phyloP scores from a whole-genome alignment of 176 grass and related monocot species.

The Triticum urartu region DNA sequence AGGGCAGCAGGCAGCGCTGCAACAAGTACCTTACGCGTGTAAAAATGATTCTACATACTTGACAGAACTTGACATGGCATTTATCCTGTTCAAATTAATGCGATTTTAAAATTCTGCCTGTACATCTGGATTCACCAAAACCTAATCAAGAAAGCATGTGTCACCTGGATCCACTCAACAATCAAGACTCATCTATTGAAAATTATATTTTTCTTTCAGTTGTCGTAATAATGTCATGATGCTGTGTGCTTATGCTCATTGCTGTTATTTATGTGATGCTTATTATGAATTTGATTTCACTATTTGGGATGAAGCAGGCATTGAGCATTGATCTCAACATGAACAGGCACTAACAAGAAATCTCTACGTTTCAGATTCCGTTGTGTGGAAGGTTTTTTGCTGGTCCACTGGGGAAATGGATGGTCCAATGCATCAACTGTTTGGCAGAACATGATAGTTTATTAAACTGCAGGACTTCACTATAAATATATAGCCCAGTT shows the following conservation, averaged over 20 bases:
- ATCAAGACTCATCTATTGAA: conserved; percentile 3
- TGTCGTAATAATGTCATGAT: not conserved
- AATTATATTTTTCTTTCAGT: conserved; percentile 6
- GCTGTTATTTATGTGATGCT: conserved; percentile 23
- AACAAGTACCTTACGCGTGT: not conserved
- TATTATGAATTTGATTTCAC: conserved; percentile 28
- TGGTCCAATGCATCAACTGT: conserved; percentile 1
- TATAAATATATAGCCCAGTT: conserved; percentile 32
- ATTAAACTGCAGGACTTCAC: conserved; percentile 7
- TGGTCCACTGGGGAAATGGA: conserved; percentile 8
- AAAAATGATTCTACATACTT: conserved; percentile 5
- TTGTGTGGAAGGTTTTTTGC: conserved; percentile 18
- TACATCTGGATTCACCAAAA: not conserved
- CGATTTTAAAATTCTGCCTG: not conserved
- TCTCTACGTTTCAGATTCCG: not conserved
- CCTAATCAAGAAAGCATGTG: not conserved
- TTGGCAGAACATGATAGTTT: conserved; percentile 29
- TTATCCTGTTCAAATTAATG: conserved; percentile 2
- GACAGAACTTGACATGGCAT: not conserved
- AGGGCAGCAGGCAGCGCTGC: not conserved
- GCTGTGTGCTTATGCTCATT: conserved; percentile 17
- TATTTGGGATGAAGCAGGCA: conserved; percentile 8
- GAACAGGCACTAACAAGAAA: conserved; percentile 9
- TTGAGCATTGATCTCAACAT: not conserved
- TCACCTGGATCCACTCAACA: not conserved